Conservation (phyloP, 495 filamentous ascomycete species). For the Lasiosphaeria hispida region DNA sequence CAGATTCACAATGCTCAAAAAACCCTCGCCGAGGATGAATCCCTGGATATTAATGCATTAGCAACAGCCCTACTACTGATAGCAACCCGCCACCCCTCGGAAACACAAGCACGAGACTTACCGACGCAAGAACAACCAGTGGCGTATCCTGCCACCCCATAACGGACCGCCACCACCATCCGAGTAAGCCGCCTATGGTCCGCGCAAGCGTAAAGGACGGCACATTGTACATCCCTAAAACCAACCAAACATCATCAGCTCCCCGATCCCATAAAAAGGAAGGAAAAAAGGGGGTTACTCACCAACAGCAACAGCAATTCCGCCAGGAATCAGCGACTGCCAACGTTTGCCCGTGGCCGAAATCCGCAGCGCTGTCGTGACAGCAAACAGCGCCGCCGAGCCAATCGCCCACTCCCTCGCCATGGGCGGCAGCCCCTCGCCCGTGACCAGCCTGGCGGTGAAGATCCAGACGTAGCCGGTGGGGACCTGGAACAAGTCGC, state of each 20-base stretch:
- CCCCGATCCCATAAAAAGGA: neutral
- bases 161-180: conserved; percentile 72
- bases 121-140: conserved; percentile 58
- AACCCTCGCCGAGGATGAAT: conserved; percentile 89
- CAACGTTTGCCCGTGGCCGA: conserved; percentile 40
- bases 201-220: conserved; percentile 93
- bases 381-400: conserved; percentile 66
- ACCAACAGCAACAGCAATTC: conserved; percentile 92
- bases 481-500: conserved; percentile 86
- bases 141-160: conserved; percentile 53
- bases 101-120: conserved; percentile 26
- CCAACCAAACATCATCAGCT: neutral
- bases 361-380: conserved; percentile 66
- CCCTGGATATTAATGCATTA: conserved; percentile 44
- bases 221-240: conserved; percentile 87
- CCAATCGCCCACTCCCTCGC: conserved; percentile 73
- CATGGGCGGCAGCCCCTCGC: conserved; percentile 80
- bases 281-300: conserved; percentile 25
- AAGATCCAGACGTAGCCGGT: conserved; percentile 97
- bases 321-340: conserved; percentile 73
- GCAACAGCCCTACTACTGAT: conserved; percentile 2
- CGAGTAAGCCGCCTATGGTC: conserved; percentile 77
- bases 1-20: conserved; percentile 89
- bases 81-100: neutral
- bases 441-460: conserved; percentile 90